Conservation (phyloP, 2,329 filamentous ascomycete genomes). For the Grosmannia serpens region DNA sequence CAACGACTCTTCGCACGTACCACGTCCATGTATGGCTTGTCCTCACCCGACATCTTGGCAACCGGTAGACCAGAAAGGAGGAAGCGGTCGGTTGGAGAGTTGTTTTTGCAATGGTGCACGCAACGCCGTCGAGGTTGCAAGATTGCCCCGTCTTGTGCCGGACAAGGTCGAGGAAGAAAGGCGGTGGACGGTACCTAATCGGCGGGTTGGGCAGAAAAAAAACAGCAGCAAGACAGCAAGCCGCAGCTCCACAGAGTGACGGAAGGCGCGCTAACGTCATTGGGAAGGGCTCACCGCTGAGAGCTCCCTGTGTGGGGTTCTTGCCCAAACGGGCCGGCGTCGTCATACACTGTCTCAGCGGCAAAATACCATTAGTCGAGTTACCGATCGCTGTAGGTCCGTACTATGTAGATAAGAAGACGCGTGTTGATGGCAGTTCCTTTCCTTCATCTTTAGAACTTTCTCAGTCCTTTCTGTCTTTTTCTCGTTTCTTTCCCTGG, state of each 20-base stretch:
- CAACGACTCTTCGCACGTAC: not conserved
- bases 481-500: not conserved
- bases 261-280: not conserved
- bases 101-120: not conserved
- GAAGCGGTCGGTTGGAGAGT: not conserved
- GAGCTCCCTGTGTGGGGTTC: not conserved
- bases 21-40: not conserved
- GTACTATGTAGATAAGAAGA: not conserved
- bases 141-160: not conserved
- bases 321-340: not conserved
- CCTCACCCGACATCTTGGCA: not conserved
- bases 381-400: not conserved
- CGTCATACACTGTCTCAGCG: not conserved
- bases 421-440: too few species aligned
- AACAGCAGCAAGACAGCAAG: not conserved
- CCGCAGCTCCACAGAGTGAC: not conserved
- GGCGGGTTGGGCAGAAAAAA: slow-evolving; percentile 3
- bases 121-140: not conserved
- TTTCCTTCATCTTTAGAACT: too few species aligned
- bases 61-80: not conserved
- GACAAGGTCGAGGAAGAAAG: not conserved
- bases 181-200: not conserved
- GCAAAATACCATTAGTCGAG: too few species aligned
- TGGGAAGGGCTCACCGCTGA: not conserved
- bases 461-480: too few species aligned